These are phyloP conservation scores for Rhododendron henanense DNA, from an alignment of 148 eudicot species.

Conservation along the genomic window DNA sequence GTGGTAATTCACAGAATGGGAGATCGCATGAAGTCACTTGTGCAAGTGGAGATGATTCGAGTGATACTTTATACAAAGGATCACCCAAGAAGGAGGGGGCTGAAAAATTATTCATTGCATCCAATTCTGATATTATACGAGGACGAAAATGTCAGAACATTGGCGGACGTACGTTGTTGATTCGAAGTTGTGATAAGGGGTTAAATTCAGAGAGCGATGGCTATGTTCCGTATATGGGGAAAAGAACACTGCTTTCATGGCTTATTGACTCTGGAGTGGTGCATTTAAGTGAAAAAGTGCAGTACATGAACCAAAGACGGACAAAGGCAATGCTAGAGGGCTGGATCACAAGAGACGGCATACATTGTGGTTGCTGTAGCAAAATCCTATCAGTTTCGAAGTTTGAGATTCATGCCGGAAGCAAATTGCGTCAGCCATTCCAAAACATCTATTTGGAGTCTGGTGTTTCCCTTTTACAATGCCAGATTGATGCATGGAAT, in stretches of 20 bases:
- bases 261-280: slow-evolving; percentile 76
- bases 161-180: slow-evolving; percentile 80
- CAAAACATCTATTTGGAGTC: slow-evolving; percentile 74
- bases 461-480: slow-evolving; percentile 78
- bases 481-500: slow-evolving; percentile 92
- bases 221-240: slow-evolving; percentile 69
- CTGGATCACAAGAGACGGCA: slow-evolving; percentile 85
- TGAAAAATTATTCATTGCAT: slow-evolving; percentile 25
- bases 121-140: slow-evolving; percentile 36
- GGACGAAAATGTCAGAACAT: slow-evolving; percentile 58
- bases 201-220: slow-evolving; percentile 52
- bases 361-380: slow-evolving; percentile 97
- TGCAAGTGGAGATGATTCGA: slow-evolving; percentile 37
- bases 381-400: slow-evolving; percentile 77
- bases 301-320: slow-evolving; percentile 75
- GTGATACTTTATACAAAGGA: neutral
- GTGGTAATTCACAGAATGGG: slow-evolving; percentile 36
- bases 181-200: slow-evolving; percentile 66
- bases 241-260: slow-evolving; percentile 88
- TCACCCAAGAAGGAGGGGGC: slow-evolving; percentile 23
- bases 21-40: slow-evolving; percentile 31
- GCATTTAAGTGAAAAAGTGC: slow-evolving; percentile 73
- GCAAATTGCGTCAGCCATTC: slow-evolving; percentile 86
- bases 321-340: slow-evolving; percentile 75
- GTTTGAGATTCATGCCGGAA: slow-evolving; percentile 94